Evolutionary conservation across 2,329 filamentous ascomycete species (phyloP).

Genomic region (Emergomyces orientalis): DNA sequence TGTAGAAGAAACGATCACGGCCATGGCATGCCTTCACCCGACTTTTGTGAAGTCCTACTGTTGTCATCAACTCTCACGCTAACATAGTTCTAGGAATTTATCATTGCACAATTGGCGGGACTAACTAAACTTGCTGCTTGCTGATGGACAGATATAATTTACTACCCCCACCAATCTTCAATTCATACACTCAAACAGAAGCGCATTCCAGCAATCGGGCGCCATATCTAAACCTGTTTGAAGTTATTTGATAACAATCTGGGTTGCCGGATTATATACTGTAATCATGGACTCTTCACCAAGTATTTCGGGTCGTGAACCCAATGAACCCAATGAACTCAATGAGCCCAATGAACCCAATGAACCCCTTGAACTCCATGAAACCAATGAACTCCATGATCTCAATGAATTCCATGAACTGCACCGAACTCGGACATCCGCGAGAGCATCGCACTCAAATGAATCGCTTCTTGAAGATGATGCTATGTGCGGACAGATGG

Average conservation of each 20-base stretch:
- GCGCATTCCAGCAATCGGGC: not conserved
- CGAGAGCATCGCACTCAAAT: constrained; percentile 10
- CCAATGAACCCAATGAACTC: not conserved
- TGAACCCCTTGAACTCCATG: not conserved
- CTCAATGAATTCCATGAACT: not conserved
- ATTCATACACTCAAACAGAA: not conserved
- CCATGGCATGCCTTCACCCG: not conserved
- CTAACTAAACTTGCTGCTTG: not conserved
- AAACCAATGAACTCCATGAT: not conserved
- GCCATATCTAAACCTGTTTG: not conserved
- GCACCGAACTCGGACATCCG: constrained; percentile 4
- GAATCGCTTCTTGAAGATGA: constrained; percentile 21
- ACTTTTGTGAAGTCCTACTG: not conserved
- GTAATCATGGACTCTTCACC: constrained; percentile 3
- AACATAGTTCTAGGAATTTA: not conserved
- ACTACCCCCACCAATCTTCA: not conserved
- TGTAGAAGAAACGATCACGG: not conserved
- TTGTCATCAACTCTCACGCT: not conserved
- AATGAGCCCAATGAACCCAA: not conserved
- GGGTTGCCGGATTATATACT: not conserved
- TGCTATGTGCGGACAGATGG: constrained; percentile 49
- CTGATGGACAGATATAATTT: not conserved
- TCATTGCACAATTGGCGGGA: not conserved
- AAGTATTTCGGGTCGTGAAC: not conserved
- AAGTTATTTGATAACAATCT: not conserved